phyloP scores from a whole-genome alignment of 805 yeast genomes.

The Komagataella kurtzmanii region DNA sequence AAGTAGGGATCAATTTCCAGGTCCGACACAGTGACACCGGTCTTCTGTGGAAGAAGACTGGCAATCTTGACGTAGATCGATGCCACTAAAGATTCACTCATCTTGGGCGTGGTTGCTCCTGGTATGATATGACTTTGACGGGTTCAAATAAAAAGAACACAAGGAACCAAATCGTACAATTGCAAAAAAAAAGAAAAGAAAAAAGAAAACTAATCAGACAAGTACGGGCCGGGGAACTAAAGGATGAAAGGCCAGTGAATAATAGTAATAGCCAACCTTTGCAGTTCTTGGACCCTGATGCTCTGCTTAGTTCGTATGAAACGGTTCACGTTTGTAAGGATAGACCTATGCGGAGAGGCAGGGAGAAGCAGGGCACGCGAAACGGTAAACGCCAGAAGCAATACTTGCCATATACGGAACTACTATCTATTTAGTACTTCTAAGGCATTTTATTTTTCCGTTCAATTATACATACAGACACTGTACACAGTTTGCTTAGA shows the following conservation, averaged over 20 bases:
- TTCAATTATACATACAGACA: constrained; percentile 2
- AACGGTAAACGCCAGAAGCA: background rate
- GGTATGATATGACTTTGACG: background rate
- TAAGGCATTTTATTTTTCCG: background rate
- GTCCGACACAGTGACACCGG: constrained; percentile 20
- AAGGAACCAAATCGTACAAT: background rate
- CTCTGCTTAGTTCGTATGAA: background rate
- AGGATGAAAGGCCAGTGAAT: background rate
- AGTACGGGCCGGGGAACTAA: background rate
- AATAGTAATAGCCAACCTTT: background rate
- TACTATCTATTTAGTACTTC: background rate
- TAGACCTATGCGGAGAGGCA: background rate
- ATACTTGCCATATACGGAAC: background rate
- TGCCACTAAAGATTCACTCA: constrained; percentile 15
- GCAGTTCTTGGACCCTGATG: background rate
- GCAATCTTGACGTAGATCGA: constrained; percentile 21
- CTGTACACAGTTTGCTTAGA: constrained; percentile 11
- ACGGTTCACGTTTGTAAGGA: background rate
- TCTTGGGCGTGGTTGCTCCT: background rate
- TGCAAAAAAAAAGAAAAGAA: background rate
- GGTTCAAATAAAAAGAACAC: background rate
- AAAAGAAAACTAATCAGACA: background rate
- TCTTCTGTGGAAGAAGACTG: constrained; percentile 20
- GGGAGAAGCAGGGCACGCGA: background rate
- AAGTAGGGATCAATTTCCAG: constrained; percentile 22